Percentiles rank a stretch among this genome's conserved stretches.
phyloP scores from a whole-genome alignment of 202 grass and related monocot species.

The Dendrocalamus latiflorus region DNA sequence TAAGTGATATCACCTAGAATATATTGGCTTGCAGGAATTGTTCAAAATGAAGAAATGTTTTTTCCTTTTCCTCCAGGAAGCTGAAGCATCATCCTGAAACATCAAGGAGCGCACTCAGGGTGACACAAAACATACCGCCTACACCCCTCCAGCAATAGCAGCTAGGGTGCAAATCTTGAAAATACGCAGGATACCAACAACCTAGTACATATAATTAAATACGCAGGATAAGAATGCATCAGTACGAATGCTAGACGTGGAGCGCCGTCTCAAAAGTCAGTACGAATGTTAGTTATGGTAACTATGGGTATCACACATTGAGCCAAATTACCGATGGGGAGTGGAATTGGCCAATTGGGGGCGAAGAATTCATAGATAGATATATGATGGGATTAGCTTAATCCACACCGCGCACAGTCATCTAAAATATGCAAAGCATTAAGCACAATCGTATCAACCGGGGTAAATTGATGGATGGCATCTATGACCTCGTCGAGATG shows the following conservation, averaged over 20 bases:
- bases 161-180: not conserved
- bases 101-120: conserved; percentile 7
- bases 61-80: conserved; percentile 97
- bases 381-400: not conserved
- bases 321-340: not conserved
- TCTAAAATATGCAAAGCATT: not conserved
- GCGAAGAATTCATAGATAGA: not conserved
- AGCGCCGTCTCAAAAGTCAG: not conserved
- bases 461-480: not conserved
- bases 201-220: not conserved
- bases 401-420: not conserved
- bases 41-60: conserved; percentile 97
- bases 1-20: conserved; percentile 57
- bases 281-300: not conserved
- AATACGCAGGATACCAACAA: not conserved
- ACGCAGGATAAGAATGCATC: not conserved
- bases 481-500: conserved; percentile 58
- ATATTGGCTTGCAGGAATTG: conserved; percentile 95
- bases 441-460: not conserved
- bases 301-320: not conserved
- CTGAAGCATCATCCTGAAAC: conserved; percentile 79
- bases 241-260: not conserved
- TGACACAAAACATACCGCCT: not conserved
- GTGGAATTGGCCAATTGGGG: not conserved
- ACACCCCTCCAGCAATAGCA: not conserved